These are phyloP conservation scores for Acanthamoeba culbertsoni DNA, from an alignment of 208 protist genomes.

Conservation along the genomic window DNA sequence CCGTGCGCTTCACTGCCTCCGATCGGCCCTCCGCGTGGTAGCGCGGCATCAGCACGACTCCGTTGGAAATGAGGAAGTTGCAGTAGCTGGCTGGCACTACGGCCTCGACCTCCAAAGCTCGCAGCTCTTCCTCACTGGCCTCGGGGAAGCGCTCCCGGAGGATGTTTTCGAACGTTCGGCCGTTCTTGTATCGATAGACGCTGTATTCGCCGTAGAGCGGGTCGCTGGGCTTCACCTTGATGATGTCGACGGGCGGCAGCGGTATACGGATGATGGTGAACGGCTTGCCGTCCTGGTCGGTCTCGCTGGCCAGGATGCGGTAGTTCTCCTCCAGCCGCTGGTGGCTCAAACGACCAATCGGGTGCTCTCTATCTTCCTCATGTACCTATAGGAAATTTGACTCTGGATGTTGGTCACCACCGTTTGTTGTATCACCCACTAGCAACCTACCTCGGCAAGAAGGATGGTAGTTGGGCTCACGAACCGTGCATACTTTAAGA, in stretches of 20 bases:
- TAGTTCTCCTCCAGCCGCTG: conserved; percentile 62
- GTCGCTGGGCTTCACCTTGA: neutral
- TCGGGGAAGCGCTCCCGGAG: neutral
- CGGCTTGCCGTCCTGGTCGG: conserved; percentile 64
- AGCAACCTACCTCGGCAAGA: conserved; percentile 38
- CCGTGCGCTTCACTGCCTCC: neutral
- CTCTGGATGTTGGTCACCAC: no score
- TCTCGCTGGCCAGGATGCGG: conserved; percentile 43
- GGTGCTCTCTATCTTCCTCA: conserved; percentile 4
- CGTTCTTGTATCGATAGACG: neutral
- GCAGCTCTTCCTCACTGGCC: neutral
- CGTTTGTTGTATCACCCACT: no score
- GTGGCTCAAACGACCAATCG: conserved; percentile 34
- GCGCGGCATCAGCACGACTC: conserved; percentile 58
- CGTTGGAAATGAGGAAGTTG: conserved; percentile 72
- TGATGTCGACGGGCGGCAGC: neutral
- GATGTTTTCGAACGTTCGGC: neutral
- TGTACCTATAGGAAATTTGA: conserved; percentile 30
- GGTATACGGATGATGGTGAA: conserved; percentile 62
- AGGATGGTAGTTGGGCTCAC: conserved; percentile 48
- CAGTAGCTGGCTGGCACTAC: conserved; percentile 67
- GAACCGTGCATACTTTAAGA: conserved; percentile 60
- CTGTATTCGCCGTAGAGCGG: neutral
- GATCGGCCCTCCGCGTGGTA: conserved; percentile 61
- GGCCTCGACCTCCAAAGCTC: neutral